Conservation (phyloP, 306 rosid species). For the Sphenostylis stenocarpa region DNA sequence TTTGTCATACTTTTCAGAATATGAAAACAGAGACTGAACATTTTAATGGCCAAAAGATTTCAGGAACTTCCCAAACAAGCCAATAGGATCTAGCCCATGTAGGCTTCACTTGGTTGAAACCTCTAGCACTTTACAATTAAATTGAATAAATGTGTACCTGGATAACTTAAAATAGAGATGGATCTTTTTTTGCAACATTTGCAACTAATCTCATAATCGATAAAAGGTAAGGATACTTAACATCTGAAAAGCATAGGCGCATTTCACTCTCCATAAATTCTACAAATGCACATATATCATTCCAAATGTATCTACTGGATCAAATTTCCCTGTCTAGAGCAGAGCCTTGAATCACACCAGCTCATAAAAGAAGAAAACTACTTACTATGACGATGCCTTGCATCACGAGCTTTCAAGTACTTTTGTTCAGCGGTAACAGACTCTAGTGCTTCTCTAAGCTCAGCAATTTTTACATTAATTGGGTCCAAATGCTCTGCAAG, state of each 20-base stretch:
- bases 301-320: constrained; percentile 1
- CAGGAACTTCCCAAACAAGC: neutral
- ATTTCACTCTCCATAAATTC: neutral
- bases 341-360: neutral
- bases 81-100: neutral
- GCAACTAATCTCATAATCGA: neutral
- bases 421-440: constrained; percentile 94
- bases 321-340: neutral
- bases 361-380: constrained; percentile 29
- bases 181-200: neutral
- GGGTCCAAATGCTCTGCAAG: constrained; percentile 98
- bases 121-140: neutral
- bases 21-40: neutral
- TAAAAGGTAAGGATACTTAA: neutral
- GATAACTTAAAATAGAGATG: neutral
- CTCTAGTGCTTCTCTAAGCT: constrained; percentile 93
- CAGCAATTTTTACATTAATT: constrained; percentile 97
- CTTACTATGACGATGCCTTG: constrained; percentile 97
- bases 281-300: neutral
- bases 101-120: neutral
- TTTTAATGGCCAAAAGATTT: neutral
- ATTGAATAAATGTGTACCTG: neutral
- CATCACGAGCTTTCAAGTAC: constrained; percentile 91
- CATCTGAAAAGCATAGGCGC: neutral
- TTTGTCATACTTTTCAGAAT: neutral